Base-by-base conservation (phyloP, 2,329 filamentous ascomycete genomes). In the Chrysoporthe austroafricana region DNA sequence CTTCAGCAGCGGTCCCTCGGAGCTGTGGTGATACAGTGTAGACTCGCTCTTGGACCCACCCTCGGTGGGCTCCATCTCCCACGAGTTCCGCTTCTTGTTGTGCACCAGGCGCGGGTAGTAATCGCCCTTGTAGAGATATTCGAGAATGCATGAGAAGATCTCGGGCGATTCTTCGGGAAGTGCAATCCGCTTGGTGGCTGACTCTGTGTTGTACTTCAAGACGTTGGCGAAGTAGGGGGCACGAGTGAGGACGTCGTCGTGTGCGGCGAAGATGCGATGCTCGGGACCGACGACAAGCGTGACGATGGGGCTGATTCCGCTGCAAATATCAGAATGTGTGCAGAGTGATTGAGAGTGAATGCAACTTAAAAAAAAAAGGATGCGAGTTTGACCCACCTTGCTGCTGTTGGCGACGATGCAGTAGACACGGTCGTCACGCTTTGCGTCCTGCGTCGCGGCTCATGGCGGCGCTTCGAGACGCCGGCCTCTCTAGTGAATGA, bases 41-140 rank as follows among this genome's bases (percentile, higher is more conserved):
- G 88, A 86, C 73, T 91, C 90, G 34, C 82, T 79, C 52, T 56
- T 62, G 32, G 80, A 77, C 43, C 77, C 79, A 68, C 84, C 81
- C 8, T 80, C 82, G 1, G 80, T 77, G 62, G 88, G 86, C 78
- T 96, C 93, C n/a, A 97, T 82, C 76, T 91, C 90, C 90, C 92
- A 97, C 63, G 88, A 90, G 78, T 93, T 89, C 66, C 88, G 87
- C 71, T 90, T 89, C 82, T 94, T 93, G 81, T 95, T 93, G 80
- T 93, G 93, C 66, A 93, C 81, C 34, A 97, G 85, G 21, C 91
- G 90, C 3, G 94, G 94, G 73, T 90, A 94, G 81, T 97, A 97
- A 79, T 97, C 94, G 71, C 94, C 94, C 80, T 96, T 96, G 86
- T 96, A 96, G 66, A 97, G 88, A 73, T 91, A 97, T 77, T 97